Evolutionary conservation across 371 early-diverging fungal genomes (phyloP), one percentile per base, ranked within the genome.

Genomic region (Mucor piriformis): DNA sequence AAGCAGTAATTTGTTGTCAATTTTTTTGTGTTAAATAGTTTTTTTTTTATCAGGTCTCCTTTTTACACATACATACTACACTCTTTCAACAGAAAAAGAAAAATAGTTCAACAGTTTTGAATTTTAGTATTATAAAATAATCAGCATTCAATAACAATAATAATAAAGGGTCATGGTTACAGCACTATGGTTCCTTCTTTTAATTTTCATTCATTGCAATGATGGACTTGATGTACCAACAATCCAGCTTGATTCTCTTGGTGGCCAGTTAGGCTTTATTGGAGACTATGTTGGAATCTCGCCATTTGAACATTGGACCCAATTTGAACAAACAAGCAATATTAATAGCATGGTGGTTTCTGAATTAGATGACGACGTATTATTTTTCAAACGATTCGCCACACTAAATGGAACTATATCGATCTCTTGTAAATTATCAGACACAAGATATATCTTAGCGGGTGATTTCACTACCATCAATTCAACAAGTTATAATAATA

Each of bases 391-490:
- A 8, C 33, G 43, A 29, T 44, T 64, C 33, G 38, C 54, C 16
- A 54, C 43, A 34, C 32, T 58, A 12, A 53, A 59, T 25, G 64
- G 64, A 38, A 42, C 55, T n/a, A 50, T 64, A 3, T 43, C 54
- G 8, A 59, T 44, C 2, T 59, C 33, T 21, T 64, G 64, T 37
- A 35, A 54, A 59, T 35, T 64, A 32, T 13, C 52, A 20, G 54
- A 64, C 15, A 61, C 33, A 16, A 46, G 32, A 23, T 53, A 49
- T 35, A 62, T 67, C 16, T 42, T 67, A 34, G 67, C 58, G 15
- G 85, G 85, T 11, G 56, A 69, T 42, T 85, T 85, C 52, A 73
- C 51, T 48, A 63, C 46, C 24, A 55, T 67, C 25, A 72, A 70
- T 29, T 40, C 57, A 7, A 62, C 62, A 13, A 23, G 23, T 25